Evolutionary conservation across 83 land plant genomes (phyloP).

Genomic region (Diphasiastrum complanatum): DNA sequence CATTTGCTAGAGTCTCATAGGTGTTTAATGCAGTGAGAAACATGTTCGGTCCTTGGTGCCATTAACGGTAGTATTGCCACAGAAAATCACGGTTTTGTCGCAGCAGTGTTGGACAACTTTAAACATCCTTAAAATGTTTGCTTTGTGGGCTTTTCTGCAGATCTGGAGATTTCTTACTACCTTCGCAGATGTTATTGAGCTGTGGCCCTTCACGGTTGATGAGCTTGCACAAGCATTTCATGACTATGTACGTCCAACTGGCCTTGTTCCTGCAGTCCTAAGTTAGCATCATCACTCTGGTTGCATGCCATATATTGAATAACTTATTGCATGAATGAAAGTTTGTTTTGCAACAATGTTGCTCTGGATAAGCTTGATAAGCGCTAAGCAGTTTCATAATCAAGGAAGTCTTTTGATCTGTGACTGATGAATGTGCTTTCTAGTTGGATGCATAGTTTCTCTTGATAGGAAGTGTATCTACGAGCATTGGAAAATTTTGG

Average conservation of each 20-base stretch:
- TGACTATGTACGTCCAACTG: slow-evolving; percentile 68
- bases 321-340: not conserved
- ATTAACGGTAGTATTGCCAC: not conserved
- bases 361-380: too few relatives aligned
- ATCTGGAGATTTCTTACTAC: slow-evolving; percentile 91
- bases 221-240: slow-evolving; percentile 95
- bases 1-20: too few relatives aligned
- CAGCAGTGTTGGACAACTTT: not conserved
- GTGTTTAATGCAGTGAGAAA: not conserved
- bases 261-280: not conserved
- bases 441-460: too few relatives aligned
- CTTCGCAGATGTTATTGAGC: slow-evolving; percentile 83
- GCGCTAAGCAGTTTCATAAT: too few relatives aligned
- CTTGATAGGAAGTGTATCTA: too few relatives aligned
- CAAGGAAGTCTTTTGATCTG: too few relatives aligned
- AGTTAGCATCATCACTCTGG: too few relatives aligned
- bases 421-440: too few relatives aligned
- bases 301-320: not conserved
- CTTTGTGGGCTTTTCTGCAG: slow-evolving; percentile 30
- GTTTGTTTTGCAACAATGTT: too few relatives aligned
- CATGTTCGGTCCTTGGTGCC: not conserved
- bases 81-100: not conserved
- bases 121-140: not conserved
- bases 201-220: slow-evolving; percentile 99
- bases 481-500: not conserved